Base-by-base conservation (phyloP, 2,329 filamentous ascomycete species). In the Colletotrichum neosansevieriae region DNA sequence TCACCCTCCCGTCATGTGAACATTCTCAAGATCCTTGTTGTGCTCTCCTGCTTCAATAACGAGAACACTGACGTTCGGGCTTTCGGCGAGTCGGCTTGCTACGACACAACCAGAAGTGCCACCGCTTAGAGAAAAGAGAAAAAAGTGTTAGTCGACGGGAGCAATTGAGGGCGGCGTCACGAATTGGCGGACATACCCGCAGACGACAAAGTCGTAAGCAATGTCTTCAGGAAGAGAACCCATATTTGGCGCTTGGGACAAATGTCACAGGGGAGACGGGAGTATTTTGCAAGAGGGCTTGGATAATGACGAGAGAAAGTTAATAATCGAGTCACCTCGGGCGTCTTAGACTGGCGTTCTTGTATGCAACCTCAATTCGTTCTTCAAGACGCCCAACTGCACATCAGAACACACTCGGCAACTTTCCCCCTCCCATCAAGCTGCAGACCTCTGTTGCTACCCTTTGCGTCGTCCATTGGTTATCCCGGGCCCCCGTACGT, bases 1-100 rank as follows among this genome's bases (percentile, higher is more conserved):
- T 73, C 74, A 83, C 77, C 82, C 84, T 63, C 84, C 84, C 5
- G 79, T 79, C 84, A 86, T 86, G 60, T 85, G 78, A 3, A 83
- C 81, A 60, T 83, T 85, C 50, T 85, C 83, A 0, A 86, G 75
- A 40, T 84, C 72, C 64, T 79, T 75, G 65, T 79, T 81, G 65
- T 82, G 77, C 19, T 77, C 72, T 7, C 79, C 79, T n/a, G 79
- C 79, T 63, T 81, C 79, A 29, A 81, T 74, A 11, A 81, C 72
- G 1, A 80, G 74, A 9, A 81, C 73, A 42, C 67, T 75, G 13
- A 71, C 67, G 11, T 73, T 65, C 1, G 75, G 71, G 44, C 75
- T 71, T 69, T 81, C 79, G n/a, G 78, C 77, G 45, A 81, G 74
- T n/a, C 79, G 75, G 29, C 75, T 73, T 49, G 79, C 79, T 29